These are phyloP conservation scores for Hanseniaspora nectarophila DNA, from an alignment of 805 yeast species.

Conservation along the genomic window DNA sequence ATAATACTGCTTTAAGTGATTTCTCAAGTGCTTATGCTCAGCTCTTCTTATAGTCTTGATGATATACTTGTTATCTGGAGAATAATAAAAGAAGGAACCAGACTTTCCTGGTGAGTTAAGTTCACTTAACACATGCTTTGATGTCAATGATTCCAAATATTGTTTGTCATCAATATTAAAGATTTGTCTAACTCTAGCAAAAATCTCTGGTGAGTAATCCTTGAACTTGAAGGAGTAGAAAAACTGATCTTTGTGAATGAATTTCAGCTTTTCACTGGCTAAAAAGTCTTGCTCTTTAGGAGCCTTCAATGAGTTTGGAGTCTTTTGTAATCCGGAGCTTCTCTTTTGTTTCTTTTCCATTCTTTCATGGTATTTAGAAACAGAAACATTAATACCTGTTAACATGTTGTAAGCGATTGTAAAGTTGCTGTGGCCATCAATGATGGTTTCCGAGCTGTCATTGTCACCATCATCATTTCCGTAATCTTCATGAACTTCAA, in stretches of 20 bases:
- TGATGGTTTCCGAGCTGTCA: constrained; percentile 64
- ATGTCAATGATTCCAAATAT: constrained; percentile 80
- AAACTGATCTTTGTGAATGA: constrained; percentile 79
- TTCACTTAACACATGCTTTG: constrained; percentile 83
- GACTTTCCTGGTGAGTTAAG: constrained; percentile 93
- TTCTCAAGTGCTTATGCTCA: constrained; percentile 75
- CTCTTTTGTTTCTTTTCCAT: constrained; percentile 1
- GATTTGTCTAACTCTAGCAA: constrained; percentile 63
- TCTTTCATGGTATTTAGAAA: constrained; percentile 49
- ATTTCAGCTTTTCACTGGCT: constrained; percentile 65
- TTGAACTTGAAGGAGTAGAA: constrained; percentile 93
- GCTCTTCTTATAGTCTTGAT: constrained; percentile 91
- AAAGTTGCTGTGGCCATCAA: constrained; percentile 88
- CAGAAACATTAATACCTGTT: constrained; percentile 92
- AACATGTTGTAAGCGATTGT: constrained; percentile 94
- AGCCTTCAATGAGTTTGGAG: neutral
- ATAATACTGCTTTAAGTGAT: constrained; percentile 63
- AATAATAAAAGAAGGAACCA: constrained; percentile 91
- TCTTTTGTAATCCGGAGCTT: neutral
- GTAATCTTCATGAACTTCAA: constrained; percentile 11
- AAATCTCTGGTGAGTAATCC: constrained; percentile 91
- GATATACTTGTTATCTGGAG: constrained; percentile 84
- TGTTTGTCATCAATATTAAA: constrained; percentile 95
- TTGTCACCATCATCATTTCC: constrained; percentile 43
- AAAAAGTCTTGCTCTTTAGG: constrained; percentile 47